phyloP scores from a whole-genome alignment of 1,284 basidiomycete genomes.

The Malassezia arunalokei region DNA sequence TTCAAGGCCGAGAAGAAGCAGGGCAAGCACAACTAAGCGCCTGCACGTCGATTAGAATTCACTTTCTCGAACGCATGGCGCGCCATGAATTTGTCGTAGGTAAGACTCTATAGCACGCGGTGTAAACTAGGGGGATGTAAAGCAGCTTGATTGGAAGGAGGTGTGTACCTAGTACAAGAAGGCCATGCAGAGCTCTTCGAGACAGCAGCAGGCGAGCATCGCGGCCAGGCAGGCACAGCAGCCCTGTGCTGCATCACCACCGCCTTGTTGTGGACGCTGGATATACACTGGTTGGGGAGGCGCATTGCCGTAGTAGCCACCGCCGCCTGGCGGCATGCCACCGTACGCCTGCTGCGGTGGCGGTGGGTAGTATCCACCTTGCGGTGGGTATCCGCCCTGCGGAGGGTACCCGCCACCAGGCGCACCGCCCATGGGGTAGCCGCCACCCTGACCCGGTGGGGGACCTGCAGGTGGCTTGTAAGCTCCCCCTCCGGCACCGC shows the following conservation, averaged over 20 bases:
- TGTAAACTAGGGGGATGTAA: no score
- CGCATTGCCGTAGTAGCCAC: conserved; percentile 9
- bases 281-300: conserved; percentile 22
- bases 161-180: no score
- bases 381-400: conserved; percentile 19
- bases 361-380: conserved; percentile 25
- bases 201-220: conserved; percentile 21
- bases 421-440: not conserved
- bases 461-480: conserved; percentile 11
- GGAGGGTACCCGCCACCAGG: conserved; percentile 12
- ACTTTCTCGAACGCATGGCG: not conserved
- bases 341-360: conserved; percentile 22
- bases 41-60: not conserved
- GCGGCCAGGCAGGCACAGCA: conserved; percentile 25
- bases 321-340: conserved; percentile 9
- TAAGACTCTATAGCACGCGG: no score
- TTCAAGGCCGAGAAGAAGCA: not conserved
- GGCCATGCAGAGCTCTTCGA: conserved; percentile 18
- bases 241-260: conserved; percentile 15
- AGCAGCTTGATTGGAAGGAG: no score
- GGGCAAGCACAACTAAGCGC: not conserved
- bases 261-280: conserved; percentile 22
- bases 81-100: not conserved
- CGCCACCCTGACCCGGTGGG: conserved; percentile 6
- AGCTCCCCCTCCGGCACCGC: not conserved